Evolutionary conservation across 768 basidiomycete species (phyloP).

Genomic region (Leccinum truebloodii): DNA sequence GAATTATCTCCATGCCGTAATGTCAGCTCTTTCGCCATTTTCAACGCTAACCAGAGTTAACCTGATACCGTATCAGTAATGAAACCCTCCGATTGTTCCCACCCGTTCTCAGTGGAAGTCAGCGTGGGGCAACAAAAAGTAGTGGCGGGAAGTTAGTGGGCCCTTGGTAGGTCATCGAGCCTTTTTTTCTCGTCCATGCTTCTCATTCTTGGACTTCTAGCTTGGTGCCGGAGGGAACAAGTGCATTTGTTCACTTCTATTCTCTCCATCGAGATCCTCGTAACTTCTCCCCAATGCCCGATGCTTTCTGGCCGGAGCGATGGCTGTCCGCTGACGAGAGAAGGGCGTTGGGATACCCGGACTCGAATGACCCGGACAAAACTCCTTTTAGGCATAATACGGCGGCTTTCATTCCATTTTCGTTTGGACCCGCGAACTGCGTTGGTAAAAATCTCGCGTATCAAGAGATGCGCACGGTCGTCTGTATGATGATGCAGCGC

Average conservation of each 20-base stretch:
- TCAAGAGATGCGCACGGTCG: constrained; percentile 43
- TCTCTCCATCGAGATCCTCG: constrained; percentile 47
- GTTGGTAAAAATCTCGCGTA: constrained; percentile 46
- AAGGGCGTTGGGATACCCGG: constrained; percentile 25
- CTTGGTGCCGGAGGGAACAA: constrained; percentile 46
- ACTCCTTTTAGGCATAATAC: constrained; percentile 35
- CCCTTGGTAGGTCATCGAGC: constrained; percentile 36
- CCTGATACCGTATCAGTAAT: constrained; percentile 38
- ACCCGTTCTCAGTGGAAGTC: constrained; percentile 48
- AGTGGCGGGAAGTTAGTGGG: constrained; percentile 42
- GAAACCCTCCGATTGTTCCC: constrained; percentile 52
- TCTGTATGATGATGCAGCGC: constrained; percentile 40
- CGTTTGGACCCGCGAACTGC: constrained; percentile 45
- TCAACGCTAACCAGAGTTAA: constrained; percentile 8
- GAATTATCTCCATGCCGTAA: constrained; percentile 37
- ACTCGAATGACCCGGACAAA: constrained; percentile 27
- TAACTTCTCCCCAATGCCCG: constrained; percentile 47
- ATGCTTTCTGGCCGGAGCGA: constrained; percentile 46
- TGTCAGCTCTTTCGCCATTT: constrained; percentile 23
- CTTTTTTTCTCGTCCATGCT: neutral
- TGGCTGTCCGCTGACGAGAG: constrained; percentile 39
- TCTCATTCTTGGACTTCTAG: constrained; percentile 30
- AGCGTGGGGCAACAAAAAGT: constrained; percentile 39
- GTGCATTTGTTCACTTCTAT: constrained; percentile 43
- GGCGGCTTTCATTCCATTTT: constrained; percentile 47